Base-by-base conservation (phyloP, 1,284 basidiomycete genomes). In the Anthracocystis walkeri region DNA sequence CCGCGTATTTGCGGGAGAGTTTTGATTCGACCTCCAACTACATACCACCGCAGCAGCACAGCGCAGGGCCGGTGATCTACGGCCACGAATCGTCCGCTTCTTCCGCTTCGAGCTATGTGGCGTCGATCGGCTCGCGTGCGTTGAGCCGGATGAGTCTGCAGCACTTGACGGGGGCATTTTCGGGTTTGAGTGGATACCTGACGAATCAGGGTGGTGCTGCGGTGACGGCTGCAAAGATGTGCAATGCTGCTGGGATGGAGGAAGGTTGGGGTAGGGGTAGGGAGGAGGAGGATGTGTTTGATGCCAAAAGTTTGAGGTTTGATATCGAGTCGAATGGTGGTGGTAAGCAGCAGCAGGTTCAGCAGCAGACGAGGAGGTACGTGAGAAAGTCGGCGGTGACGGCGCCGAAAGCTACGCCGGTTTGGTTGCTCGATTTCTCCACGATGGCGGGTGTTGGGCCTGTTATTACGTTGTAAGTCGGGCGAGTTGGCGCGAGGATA, bases 121-220 rank as follows among this genome's bases (percentile, higher is more conserved):
- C 53, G 16, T 62, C 68, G 45, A 40, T 76, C 12, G 70, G 74
- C 5, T 66, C 63, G 25, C 58, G 72, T 8, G 77, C 77, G 14
- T 38, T 79, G 46, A 70, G 75, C 55, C 27, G 75, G 46, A 75
- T 81, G 65, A 77, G 75, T 38, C 63, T 81, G 48, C 75, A 75
- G 38, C 58, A 65, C 8, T 45, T 80, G 4, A 77, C 74, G 11
- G 73, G 75, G 12, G 79, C 79, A 14, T 79, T 81, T 44, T 68
- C 59, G 12, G 79, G 79, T 4, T 31, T 79, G 38, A 74, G 79
- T 20, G 77, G 79, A 8, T 81, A 81, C 23, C 31, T 78, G 51
- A 69, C 78, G 3, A 75, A 66, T 33, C 67, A 77, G 45, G 42
- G 44, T n/a, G 65, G 66, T 10, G 67, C 70, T 2, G 64, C 76